phyloP scores from a whole-genome alignment of 2,329 filamentous ascomycete species.

The Parastagonospora avenae region DNA sequence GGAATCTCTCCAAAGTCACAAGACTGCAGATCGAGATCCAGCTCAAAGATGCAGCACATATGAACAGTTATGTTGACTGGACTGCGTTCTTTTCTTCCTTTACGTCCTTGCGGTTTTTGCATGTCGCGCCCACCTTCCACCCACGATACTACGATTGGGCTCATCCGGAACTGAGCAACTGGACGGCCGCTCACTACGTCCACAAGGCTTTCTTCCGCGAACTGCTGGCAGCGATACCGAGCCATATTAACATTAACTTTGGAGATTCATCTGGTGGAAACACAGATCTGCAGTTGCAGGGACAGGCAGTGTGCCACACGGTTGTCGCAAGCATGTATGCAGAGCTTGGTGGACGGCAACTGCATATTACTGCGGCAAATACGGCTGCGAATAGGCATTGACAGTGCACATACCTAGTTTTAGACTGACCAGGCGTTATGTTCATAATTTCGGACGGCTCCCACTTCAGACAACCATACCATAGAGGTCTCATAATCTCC shows the following conservation, averaged over 20 bases:
- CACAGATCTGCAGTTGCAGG: constrained; percentile 23
- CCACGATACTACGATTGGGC: constrained; percentile 39
- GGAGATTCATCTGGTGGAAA: constrained; percentile 13
- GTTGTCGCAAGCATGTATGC: constrained; percentile 29
- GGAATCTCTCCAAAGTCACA: constrained; percentile 30
- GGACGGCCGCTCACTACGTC: constrained; percentile 28
- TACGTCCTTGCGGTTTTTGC: constrained; percentile 23
- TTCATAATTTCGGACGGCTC: too few species aligned
- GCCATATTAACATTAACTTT: constrained; percentile 21
- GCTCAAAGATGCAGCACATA: constrained; percentile 37
- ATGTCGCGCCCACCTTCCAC: constrained; percentile 34
- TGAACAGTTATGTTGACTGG: constrained; percentile 42
- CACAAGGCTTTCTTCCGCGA: constrained; percentile 39
- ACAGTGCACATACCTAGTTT: too few species aligned
- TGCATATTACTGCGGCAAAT: too few species aligned
- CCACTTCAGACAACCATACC: too few species aligned
- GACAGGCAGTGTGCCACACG: constrained; percentile 9
- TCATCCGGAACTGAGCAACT: constrained; percentile 24
- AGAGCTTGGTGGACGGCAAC: constrained; percentile 5
- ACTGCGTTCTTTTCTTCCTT: constrained; percentile 28
- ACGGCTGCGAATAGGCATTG: too few species aligned
- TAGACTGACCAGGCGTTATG: too few species aligned
- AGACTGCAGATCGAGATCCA: constrained; percentile 34
- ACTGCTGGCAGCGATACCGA: constrained; percentile 26
- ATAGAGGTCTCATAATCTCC: too few species aligned